A percentile compares a stretch with the other conserved stretches of the same genome.
phyloP scores from a whole-genome alignment of 192 early-diverging fungal genomes.

The Gamsiella multidivaricata region DNA sequence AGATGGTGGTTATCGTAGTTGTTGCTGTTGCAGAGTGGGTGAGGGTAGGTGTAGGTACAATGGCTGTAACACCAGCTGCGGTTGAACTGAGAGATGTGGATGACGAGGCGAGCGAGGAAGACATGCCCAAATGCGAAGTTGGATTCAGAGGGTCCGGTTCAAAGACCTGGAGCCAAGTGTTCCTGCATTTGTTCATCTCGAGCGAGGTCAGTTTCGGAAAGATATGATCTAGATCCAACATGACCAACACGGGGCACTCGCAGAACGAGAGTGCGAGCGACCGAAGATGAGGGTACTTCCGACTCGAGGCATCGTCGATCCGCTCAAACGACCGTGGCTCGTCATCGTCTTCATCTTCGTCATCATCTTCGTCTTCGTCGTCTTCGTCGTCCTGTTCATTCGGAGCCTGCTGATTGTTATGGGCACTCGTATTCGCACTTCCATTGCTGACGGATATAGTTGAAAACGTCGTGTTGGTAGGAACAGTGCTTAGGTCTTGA shows the following conservation, averaged over 20 bases:
- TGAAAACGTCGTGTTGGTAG: neutral
- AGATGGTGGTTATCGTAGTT: neutral
- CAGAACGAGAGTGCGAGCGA: conserved; percentile 22
- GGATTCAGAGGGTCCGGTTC: conserved; percentile 22
- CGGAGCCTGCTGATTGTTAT: neutral
- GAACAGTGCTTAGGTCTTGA: neutral
- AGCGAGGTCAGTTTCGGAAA: conserved; percentile 24
- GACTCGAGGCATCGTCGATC: neutral
- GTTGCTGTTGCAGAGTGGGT: neutral
- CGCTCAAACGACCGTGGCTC: conserved; percentile 1
- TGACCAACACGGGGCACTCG: conserved; percentile 7
- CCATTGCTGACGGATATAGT: neutral
- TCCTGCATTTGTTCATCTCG: conserved; percentile 26
- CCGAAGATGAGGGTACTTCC: conserved; percentile 1
- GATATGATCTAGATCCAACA: conserved; percentile 32
- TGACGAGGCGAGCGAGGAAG: neutral
- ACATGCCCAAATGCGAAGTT: conserved; percentile 6
- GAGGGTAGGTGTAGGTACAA: neutral
- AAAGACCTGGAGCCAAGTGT: conserved; percentile 32
- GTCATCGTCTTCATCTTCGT: neutral
- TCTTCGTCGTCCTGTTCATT: neutral
- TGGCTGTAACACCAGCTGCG: neutral
- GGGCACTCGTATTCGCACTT: neutral
- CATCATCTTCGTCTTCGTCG: neutral
- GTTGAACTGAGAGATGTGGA: neutral